Conservation (phyloP, 805 yeast genomes). For the Candida golubevii region DNA sequence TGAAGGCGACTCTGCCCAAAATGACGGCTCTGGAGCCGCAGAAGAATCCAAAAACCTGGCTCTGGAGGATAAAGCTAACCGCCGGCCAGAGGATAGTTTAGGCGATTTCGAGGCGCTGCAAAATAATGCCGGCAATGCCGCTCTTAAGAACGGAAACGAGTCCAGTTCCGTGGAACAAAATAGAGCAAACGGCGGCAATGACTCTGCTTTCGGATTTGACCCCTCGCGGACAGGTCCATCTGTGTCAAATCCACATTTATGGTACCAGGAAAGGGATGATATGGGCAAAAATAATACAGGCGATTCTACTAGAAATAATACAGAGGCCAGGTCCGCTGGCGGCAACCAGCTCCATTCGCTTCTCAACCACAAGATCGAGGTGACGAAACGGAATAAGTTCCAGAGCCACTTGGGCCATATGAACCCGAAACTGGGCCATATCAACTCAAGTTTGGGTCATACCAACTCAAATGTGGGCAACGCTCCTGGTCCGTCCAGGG, state of each 20-base stretch:
- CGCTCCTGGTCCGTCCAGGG: neutral
- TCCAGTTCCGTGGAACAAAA: neutral
- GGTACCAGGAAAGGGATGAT: neutral
- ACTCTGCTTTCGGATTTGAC: neutral
- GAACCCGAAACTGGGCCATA: neutral
- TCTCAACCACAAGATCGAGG: conserved; percentile 12
- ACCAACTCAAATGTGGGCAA: neutral
- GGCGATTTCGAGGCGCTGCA: neutral
- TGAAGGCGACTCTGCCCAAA: conserved; percentile 16
- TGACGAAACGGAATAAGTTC: conserved; percentile 10
- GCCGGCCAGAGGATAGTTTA: neutral
- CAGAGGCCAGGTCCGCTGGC: neutral
- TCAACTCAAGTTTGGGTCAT: no score
- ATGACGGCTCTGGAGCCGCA: neutral
- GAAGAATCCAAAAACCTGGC: no score
- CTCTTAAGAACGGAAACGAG: neutral
- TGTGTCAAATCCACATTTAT: neutral
- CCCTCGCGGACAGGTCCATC: neutral
- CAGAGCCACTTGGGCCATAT: conserved; percentile 4
- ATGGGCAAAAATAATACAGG: neutral
- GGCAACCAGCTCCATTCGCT: conserved; percentile 8
- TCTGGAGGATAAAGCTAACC: neutral
- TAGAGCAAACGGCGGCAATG: neutral
- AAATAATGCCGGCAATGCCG: neutral
- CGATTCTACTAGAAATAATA: no score